These are phyloP conservation scores for Polygonum maritimum DNA, from an alignment of 148 eudicot species.

Conservation along the genomic window DNA sequence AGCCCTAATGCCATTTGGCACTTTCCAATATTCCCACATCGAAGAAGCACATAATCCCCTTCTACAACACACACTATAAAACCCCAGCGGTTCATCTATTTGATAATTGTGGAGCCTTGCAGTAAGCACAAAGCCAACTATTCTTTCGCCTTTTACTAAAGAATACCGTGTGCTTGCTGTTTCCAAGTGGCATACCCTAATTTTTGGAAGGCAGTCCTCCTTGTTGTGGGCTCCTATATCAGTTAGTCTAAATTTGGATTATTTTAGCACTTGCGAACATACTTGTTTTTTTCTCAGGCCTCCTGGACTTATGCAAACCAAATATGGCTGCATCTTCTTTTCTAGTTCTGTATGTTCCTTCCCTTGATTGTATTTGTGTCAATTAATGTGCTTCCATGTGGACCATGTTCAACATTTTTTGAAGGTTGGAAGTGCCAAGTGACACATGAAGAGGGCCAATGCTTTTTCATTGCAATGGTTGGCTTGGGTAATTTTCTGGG, in stretches of 20 bases:
- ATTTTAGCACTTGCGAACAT: too few species aligned
- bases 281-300: too few species aligned
- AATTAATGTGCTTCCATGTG: too few species aligned
- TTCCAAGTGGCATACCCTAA: background rate
- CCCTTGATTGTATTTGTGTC: too few species aligned
- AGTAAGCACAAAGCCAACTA: slow-evolving; percentile 48
- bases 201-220: background rate
- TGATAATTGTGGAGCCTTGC: slow-evolving; percentile 19
- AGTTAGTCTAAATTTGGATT: background rate
- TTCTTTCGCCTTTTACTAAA: slow-evolving; percentile 77
- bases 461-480: background rate
- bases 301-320: too few species aligned
- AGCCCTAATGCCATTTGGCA: too few species aligned
- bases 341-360: too few species aligned
- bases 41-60: background rate
- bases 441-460: too few species aligned
- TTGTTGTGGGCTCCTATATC: background rate
- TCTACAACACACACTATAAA: background rate
- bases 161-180: slow-evolving; percentile 57
- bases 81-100: background rate
- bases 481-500: background rate
- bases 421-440: too few species aligned
- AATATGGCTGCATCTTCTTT: too few species aligned
- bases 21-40: background rate
- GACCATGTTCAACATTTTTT: too few species aligned